A percentile compares a stretch with the other conserved stretches of the same genome.
Conservation (phyloP, 148 eudicot species). For the Rhododendron ferrugineum region DNA sequence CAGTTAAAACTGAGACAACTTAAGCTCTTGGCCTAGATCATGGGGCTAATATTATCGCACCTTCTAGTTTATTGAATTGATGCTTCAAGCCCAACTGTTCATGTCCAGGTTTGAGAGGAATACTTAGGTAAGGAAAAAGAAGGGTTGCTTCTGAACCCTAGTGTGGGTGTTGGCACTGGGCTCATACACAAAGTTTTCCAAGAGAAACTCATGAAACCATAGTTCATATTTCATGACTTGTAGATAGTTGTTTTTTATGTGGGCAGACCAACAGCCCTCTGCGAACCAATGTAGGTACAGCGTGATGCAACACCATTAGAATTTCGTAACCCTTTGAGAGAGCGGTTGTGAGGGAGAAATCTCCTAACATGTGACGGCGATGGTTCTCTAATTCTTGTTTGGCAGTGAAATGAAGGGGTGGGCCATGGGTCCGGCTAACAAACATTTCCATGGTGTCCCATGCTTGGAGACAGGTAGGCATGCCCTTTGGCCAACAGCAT, state of each 20-base stretch:
- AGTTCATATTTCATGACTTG: not conserved
- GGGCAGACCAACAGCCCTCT: not conserved
- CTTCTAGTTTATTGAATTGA: not conserved
- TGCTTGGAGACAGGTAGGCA: not conserved
- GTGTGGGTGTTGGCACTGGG: not conserved
- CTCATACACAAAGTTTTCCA: too few relatives aligned
- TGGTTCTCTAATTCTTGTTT: not conserved
- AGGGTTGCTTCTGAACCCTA: not conserved
- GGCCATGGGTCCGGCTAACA: not conserved
- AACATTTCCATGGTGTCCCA: not conserved
- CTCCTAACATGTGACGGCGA: not conserved
- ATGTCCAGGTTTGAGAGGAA: not conserved
- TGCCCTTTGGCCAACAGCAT: not conserved
- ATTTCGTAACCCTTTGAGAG: not conserved
- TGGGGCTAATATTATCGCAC: not conserved
- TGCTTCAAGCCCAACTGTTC: not conserved
- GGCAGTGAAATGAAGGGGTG: not conserved
- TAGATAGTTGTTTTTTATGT: not conserved
- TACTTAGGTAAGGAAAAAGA: not conserved
- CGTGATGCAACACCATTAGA: not conserved
- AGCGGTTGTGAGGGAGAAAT: not conserved
- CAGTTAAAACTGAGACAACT: not conserved
- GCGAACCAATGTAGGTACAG: not conserved
- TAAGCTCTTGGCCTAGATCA: not conserved
- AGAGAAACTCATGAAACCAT: too few relatives aligned